Percentiles rank a stretch among this genome's conserved stretches.
Conservation (phyloP, 768 basidiomycete genomes). For the Collybiopsis luxurians region DNA sequence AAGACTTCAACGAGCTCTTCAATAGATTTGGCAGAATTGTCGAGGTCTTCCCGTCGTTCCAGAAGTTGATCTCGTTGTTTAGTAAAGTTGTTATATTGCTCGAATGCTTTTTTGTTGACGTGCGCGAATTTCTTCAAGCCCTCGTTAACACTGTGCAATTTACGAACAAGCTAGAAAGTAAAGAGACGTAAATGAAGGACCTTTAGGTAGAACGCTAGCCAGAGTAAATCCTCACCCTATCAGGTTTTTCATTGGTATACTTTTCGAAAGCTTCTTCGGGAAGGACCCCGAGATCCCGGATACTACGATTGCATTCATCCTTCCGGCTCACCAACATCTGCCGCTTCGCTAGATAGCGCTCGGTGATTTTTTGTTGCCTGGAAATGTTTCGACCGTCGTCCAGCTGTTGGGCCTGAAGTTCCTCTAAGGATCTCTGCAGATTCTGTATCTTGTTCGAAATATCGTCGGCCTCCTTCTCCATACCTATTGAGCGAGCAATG, state of each 20-base stretch:
- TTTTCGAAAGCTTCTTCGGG: slow-evolving; percentile 98
- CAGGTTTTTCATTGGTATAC: slow-evolving; percentile 85
- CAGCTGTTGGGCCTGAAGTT: slow-evolving; percentile 73
- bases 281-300: slow-evolving; percentile 92
- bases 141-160: slow-evolving; percentile 90
- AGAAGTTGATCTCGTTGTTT: slow-evolving; percentile 93
- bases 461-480: slow-evolving; percentile 73
- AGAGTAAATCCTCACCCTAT: slow-evolving; percentile 68
- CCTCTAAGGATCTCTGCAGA: slow-evolving; percentile 62
- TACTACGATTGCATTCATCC: slow-evolving; percentile 94
- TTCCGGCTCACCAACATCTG: slow-evolving; percentile 82
- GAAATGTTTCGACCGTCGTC: slow-evolving; percentile 87
- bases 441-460: slow-evolving; percentile 64
- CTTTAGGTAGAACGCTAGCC: neutral
- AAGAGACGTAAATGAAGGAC: slow-evolving; percentile 7
- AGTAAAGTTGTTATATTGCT: slow-evolving; percentile 97
- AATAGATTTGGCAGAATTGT: slow-evolving; percentile 86
- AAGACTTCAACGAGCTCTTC: slow-evolving; percentile 90
- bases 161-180: slow-evolving; percentile 75
- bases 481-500: slow-evolving; percentile 37
- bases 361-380: slow-evolving; percentile 93
- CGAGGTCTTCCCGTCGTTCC: slow-evolving; percentile 85
- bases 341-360: slow-evolving; percentile 89
- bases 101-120: slow-evolving; percentile 99
- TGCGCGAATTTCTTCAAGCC: slow-evolving; percentile 94